phyloP scores from a whole-genome alignment of 208 protist species.

The Trypanosoma congolense region DNA sequence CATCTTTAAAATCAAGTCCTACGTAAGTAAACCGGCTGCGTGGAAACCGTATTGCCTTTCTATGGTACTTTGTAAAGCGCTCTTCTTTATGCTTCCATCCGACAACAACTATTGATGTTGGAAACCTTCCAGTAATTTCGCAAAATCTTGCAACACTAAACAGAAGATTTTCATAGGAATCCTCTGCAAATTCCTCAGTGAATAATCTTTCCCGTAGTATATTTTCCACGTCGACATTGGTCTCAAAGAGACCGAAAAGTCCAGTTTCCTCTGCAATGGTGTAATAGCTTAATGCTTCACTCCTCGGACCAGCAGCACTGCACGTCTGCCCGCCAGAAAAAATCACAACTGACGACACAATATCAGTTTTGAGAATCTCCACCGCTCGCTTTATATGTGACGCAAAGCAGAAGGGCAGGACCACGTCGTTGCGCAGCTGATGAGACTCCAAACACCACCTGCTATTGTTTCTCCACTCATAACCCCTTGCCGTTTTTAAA shows the following conservation, averaged over 20 bases:
- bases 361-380: slow-evolving; percentile 18
- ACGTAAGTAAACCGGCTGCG: slow-evolving; percentile 24
- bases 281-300: slow-evolving; percentile 35
- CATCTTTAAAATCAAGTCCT: slow-evolving; percentile 27
- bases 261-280: slow-evolving; percentile 26
- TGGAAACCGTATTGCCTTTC: slow-evolving; percentile 37
- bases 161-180: slow-evolving; percentile 49
- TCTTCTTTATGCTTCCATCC: slow-evolving; percentile 34
- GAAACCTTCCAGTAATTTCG: slow-evolving; percentile 31
- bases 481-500: slow-evolving; percentile 4
- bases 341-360: slow-evolving; percentile 24
- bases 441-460: slow-evolving; percentile 26
- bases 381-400: slow-evolving; percentile 26
- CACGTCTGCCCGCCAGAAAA: slow-evolving; percentile 42
- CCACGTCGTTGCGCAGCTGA: slow-evolving; percentile 23
- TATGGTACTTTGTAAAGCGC: slow-evolving; percentile 35
- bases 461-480: slow-evolving; percentile 15
- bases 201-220: slow-evolving; percentile 15
- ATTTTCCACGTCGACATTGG: not conserved
- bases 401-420: slow-evolving; percentile 18
- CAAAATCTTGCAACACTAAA: slow-evolving; percentile 43
- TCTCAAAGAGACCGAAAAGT: slow-evolving; percentile 20
- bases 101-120: slow-evolving; percentile 31
- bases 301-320: slow-evolving; percentile 22
- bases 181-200: slow-evolving; percentile 39